These are phyloP conservation scores for Ophiostoma himal-ulmi DNA, from an alignment of 2,329 filamentous ascomycete species.

Conservation along the genomic window DNA sequence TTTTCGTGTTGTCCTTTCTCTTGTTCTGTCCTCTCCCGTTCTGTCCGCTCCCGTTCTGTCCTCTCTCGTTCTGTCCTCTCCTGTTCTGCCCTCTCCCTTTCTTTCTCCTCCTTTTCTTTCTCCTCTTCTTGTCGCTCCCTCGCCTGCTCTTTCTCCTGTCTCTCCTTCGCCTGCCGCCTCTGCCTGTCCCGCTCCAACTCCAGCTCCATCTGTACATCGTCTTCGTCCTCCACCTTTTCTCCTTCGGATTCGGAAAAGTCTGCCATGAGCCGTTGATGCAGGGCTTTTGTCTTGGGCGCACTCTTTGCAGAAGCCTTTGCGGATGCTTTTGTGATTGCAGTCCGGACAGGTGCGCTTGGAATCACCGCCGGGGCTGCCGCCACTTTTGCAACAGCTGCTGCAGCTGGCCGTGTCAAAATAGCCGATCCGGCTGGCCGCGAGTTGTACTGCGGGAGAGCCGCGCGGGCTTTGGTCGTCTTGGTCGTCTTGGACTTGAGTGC, in stretches of 20 bases:
- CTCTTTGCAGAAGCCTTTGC: background rate
- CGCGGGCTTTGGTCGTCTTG: constrained; percentile 9
- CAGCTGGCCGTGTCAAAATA: background rate
- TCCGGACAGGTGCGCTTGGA: background rate
- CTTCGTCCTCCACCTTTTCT: background rate
- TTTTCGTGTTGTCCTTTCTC: background rate
- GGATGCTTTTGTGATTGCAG: background rate
- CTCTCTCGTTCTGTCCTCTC: background rate
- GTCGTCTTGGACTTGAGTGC: background rate
- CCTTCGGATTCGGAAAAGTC: constrained; percentile 10
- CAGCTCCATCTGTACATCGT: constrained; percentile 1
- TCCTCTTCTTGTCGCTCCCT: background rate
- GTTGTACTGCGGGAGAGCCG: constrained; percentile 16
- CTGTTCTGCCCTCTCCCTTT: background rate
- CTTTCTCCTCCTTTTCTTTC: background rate
- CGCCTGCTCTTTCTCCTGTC: background rate
- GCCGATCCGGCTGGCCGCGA: constrained; percentile 6
- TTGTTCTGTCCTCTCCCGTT: background rate
- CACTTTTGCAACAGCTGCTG: too few species aligned
- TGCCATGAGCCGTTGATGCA: constrained; percentile 1
- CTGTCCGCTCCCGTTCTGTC: background rate
- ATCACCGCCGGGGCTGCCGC: background rate
- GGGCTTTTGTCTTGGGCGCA: background rate
- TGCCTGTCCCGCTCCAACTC: background rate
- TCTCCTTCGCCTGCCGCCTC: background rate